phyloP scores from a whole-genome alignment of 192 early-diverging fungal species.

The Rhizoclosmatium globosum region DNA sequence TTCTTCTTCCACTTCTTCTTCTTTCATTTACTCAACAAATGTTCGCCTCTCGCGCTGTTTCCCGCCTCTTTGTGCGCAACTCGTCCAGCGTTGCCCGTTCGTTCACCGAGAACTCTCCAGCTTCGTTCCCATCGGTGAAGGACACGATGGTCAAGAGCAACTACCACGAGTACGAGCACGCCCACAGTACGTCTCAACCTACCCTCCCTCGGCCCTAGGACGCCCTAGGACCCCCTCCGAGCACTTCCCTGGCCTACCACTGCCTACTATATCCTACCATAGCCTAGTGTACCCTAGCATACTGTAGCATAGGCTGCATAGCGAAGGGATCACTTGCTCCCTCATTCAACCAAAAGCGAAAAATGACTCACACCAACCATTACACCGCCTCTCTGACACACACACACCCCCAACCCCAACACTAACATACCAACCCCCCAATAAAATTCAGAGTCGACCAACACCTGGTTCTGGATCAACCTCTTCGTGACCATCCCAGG shows the following conservation, averaged over 20 bases:
- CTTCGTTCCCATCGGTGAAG: constrained; percentile 45
- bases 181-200: constrained; percentile 20
- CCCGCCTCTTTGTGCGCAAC: neutral
- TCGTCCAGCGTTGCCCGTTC: constrained; percentile 2
- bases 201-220: neutral
- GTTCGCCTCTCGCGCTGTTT: neutral
- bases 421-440: neutral
- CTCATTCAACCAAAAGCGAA: no score
- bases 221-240: neutral
- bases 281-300: no score
- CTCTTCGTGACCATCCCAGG: constrained; percentile 53
- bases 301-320: no score
- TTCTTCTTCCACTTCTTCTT: neutral
- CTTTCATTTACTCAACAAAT: neutral
- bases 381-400: neutral
- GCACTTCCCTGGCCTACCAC: neutral
- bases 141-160: constrained; percentile 42
- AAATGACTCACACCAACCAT: neutral
- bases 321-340: no score
- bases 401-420: neutral
- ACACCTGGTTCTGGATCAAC: constrained; percentile 56
- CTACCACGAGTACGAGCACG: constrained; percentile 48
- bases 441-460: constrained; percentile 43
- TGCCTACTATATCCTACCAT: neutral
- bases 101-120: constrained; percentile 24